Percentiles rank a stretch among this genome's conserved stretches.
Conservation (phyloP, 148 eudicot species). For the Fagopyrum tataricum region DNA sequence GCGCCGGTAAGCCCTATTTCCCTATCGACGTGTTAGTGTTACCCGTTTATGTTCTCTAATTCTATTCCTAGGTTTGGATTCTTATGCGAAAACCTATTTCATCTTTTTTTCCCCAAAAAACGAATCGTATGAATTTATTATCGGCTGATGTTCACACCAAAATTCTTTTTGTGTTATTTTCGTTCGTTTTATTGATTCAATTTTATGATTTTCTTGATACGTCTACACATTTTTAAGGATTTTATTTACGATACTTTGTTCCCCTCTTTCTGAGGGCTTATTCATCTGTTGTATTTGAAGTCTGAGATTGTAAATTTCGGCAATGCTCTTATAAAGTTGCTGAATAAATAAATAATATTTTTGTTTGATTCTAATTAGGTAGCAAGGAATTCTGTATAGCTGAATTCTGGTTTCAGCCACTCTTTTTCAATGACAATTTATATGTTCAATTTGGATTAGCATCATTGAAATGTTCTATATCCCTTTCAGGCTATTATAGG, state of each 20-base stretch:
- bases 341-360: background rate
- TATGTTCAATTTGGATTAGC: background rate
- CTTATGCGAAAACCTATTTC: background rate
- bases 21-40: background rate
- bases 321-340: background rate
- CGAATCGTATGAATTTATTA: background rate
- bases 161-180: background rate
- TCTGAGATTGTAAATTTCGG: background rate
- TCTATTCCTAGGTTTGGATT: background rate
- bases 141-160: background rate
- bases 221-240: background rate
- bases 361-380: background rate
- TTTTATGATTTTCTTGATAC: background rate
- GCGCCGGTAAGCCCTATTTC: background rate
- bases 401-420: background rate
- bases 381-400: background rate
- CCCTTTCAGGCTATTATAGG: slow-evolving; percentile 1
- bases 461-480: background rate
- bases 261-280: background rate
- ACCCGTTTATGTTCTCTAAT: background rate
- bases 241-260: background rate
- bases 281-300: background rate
- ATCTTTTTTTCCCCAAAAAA: background rate
- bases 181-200: slow-evolving; percentile 3
- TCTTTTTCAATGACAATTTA: background rate